Conservation (phyloP, 352 stramenopile genomes). For the Aphanomyces euteiches region DNA sequence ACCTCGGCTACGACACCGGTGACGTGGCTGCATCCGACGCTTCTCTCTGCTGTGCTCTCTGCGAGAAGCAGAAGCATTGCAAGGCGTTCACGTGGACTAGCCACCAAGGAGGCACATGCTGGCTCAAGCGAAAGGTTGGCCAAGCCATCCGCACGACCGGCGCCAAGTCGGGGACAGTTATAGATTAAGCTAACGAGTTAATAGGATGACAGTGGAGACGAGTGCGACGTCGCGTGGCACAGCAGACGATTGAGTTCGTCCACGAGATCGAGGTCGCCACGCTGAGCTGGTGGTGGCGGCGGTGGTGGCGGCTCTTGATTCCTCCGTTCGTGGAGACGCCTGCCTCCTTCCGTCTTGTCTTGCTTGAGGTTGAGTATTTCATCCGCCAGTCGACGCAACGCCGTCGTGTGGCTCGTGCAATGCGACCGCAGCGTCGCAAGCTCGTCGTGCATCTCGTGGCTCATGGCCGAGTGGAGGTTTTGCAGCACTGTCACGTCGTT, state of each 20-base stretch:
- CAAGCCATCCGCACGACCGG: neutral
- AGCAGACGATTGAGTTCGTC: constrained; percentile 6
- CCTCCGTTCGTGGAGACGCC: neutral
- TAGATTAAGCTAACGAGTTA: neutral
- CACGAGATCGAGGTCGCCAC: neutral
- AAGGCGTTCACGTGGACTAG: constrained; percentile 7
- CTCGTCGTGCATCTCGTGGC: neutral
- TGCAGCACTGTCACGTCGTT: neutral
- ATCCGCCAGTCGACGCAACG: constrained; percentile 9
- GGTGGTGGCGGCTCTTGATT: neutral
- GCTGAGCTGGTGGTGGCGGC: neutral
- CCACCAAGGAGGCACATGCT: neutral
- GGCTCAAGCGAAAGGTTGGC: neutral
- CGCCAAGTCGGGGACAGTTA: neutral
- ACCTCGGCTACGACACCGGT: constrained; percentile 2
- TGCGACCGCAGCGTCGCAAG: neutral
- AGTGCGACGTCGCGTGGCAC: neutral
- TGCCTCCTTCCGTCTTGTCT: neutral
- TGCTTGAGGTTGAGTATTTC: constrained; percentile 22
- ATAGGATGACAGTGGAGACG: neutral
- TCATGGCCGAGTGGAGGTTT: neutral
- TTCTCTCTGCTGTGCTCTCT: neutral
- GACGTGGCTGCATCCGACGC: neutral
- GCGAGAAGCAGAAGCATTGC: neutral
- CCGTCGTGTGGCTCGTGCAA: constrained; percentile 11